Percentiles rank a stretch among this genome's conserved stretches.
These are phyloP conservation scores for Acanthochlamys bracteata DNA, from an alignment of 106 monocot species.

Conservation along the genomic window DNA sequence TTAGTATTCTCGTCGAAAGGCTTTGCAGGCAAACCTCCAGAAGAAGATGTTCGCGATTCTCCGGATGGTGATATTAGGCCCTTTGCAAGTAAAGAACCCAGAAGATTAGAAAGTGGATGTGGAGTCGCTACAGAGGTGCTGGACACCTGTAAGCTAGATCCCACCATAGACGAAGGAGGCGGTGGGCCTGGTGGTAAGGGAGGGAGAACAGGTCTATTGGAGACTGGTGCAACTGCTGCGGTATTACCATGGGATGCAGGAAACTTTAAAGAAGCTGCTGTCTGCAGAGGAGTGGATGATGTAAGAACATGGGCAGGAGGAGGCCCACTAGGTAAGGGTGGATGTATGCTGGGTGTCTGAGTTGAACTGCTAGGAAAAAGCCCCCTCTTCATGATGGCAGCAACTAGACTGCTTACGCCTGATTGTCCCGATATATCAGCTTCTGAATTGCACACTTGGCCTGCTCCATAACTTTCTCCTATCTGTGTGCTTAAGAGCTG, in stretches of 20 bases:
- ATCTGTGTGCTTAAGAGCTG: constrained; percentile 4
- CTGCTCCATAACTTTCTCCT: constrained; percentile 11
- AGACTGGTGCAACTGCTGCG: background rate
- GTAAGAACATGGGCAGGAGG: constrained; percentile 36
- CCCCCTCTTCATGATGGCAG: constrained; percentile 49
- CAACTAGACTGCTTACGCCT: constrained; percentile 35
- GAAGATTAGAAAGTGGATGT: constrained; percentile 70
- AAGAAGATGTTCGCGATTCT: constrained; percentile 9
- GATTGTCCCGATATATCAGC: constrained; percentile 24
- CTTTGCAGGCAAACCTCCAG: constrained; percentile 3
- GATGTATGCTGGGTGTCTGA: constrained; percentile 27
- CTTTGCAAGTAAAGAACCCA: constrained; percentile 77
- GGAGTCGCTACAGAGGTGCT: constrained; percentile 7
- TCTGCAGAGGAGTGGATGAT: constrained; percentile 13
- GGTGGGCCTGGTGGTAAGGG: constrained; percentile 76
- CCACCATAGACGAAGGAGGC: constrained; percentile 31
- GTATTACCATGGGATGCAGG: constrained; percentile 3
- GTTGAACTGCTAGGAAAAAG: constrained; percentile 24
- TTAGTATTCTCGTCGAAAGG: constrained; percentile 3
- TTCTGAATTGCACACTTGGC: constrained; percentile 10
- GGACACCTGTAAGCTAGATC: constrained; percentile 3
- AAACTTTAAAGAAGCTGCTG: constrained; percentile 8
- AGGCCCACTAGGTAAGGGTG: constrained; percentile 65
- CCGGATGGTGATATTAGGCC: constrained; percentile 60
- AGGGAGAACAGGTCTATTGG: constrained; percentile 23